Base-by-base conservation (phyloP, 1,139 yeast genomes). In the Candida labiduridarum region DNA sequence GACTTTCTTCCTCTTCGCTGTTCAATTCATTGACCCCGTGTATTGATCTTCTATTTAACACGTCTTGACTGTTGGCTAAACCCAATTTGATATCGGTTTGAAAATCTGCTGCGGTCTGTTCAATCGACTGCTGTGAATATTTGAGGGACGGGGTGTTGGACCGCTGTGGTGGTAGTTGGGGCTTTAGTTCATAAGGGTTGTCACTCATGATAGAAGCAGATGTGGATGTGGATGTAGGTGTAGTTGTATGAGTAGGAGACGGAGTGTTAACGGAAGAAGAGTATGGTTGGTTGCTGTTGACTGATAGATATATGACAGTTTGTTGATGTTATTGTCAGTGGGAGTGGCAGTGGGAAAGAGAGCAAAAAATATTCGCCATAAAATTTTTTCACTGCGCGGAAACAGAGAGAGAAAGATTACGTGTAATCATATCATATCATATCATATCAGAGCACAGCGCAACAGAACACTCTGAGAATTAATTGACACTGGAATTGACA, bases 21-120 rank as follows among this genome's bases (percentile, higher is more conserved):
- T 77, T 70, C 48, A 94, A 74, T 63, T 89, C 96, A 65, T 90
- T 89, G 41, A 78, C 60, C 0, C 99, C 99, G 62, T 90, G 87
- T 25, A 85, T 71, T 25, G 85, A 76, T 61, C 92, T 79, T 58
- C 97, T 76, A 60, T 82, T 80, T 19, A 80, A 68, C 27, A 89
- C 82, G 54, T 91, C 97, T 55, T 85, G 91, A 31, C 74, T 75
- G 47, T 85, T 82, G 27, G 79, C 69, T 25, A 92, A 72, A 2
- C 98, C 98, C 10, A 66, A 56, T 1, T 59, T 64, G 10, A 68
- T 49, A 58, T 89, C 83, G 0, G 97, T 87, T 49, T 79, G 80
- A 41, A 91, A 73, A 46, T 84, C 84, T 12, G 65, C 57, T 2
- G 80, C 78, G 1, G 92, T 83, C 43, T 88, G 88, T 33, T 82